Conservation (phyloP, 805 yeast genomes). For the Saturnispora mendoncae region DNA sequence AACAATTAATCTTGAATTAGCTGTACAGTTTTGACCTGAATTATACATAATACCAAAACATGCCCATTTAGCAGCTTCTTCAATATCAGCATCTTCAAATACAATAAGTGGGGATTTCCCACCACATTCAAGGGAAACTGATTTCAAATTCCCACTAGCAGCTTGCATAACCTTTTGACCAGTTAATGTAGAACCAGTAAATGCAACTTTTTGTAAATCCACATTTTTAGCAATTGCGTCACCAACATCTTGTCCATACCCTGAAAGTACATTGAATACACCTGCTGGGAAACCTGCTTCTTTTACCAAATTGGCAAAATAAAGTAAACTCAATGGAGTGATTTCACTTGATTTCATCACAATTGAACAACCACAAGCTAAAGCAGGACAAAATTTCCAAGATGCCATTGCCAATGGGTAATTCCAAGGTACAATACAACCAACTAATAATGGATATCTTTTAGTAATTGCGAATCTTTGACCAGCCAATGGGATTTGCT, state of each 20-base stretch:
- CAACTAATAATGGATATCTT: conserved; percentile 60
- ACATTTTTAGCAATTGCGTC: conserved; percentile 53
- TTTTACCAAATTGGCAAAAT: conserved; percentile 47
- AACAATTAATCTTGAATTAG: conserved; percentile 53
- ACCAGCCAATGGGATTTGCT: conserved; percentile 29
- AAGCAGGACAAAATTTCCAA: conserved; percentile 78
- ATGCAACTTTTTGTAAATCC: conserved; percentile 50
- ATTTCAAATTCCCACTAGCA: conserved; percentile 54
- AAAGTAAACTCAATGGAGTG: conserved; percentile 63
- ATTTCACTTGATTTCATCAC: conserved; percentile 69
- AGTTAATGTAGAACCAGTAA: conserved; percentile 59
- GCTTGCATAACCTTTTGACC: conserved; percentile 64
- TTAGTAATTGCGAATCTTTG: conserved; percentile 56
- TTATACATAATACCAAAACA: conserved; percentile 56
- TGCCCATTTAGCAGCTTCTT: conserved; percentile 61
- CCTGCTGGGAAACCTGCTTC: conserved; percentile 74
- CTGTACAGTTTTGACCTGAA: conserved; percentile 62
- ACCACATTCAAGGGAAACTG: conserved; percentile 63
- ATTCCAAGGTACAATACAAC: conserved; percentile 67
- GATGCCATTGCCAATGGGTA: conserved; percentile 64
- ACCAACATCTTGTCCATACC: conserved; percentile 64
- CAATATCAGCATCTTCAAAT: conserved; percentile 55
- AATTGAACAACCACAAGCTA: conserved; percentile 69
- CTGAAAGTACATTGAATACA: conserved; percentile 62
- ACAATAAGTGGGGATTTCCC: conserved; percentile 62